phyloP scores from a whole-genome alignment of 495 filamentous ascomycete species.

The Hyaloscypha variabilis region DNA sequence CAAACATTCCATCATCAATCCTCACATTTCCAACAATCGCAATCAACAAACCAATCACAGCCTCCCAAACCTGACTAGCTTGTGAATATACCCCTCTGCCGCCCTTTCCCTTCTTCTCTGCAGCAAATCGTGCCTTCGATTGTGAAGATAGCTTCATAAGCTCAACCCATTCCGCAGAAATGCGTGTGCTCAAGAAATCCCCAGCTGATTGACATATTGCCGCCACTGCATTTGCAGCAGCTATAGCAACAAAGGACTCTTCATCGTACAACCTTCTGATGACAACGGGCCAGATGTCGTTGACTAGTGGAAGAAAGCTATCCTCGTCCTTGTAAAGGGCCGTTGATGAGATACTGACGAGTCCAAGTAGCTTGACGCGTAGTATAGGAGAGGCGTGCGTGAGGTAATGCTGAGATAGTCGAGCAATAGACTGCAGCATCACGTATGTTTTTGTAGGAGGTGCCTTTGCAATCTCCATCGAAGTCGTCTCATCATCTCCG shows the following conservation, averaged over 20 bases:
- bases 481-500: conserved; percentile 39
- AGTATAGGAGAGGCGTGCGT: conserved; percentile 78
- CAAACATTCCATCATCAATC: conserved; percentile 65
- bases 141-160: conserved; percentile 43
- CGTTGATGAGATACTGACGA: conserved; percentile 69
- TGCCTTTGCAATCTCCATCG: conserved; percentile 42
- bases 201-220: conserved; percentile 68
- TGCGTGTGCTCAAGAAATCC: conserved; percentile 75
- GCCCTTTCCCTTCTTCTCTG: conserved; percentile 31
- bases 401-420: conserved; percentile 80
- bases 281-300: conserved; percentile 85
- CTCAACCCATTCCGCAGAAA: conserved; percentile 69
- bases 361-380: conserved; percentile 72
- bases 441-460: conserved; percentile 57
- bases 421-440: conserved; percentile 68
- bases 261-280: conserved; percentile 70
- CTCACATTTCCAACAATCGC: conserved; percentile 57
- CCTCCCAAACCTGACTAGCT: conserved; percentile 61
- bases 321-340: conserved; percentile 74
- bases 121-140: conserved; percentile 18
- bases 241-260: conserved; percentile 73
- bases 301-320: conserved; percentile 83
- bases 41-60: conserved; percentile 53
- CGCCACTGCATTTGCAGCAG: conserved; percentile 66
- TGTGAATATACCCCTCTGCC: conserved; percentile 54